Conservation (phyloP, 345 rosid genomes). For the Syzygium oleosum region DNA sequence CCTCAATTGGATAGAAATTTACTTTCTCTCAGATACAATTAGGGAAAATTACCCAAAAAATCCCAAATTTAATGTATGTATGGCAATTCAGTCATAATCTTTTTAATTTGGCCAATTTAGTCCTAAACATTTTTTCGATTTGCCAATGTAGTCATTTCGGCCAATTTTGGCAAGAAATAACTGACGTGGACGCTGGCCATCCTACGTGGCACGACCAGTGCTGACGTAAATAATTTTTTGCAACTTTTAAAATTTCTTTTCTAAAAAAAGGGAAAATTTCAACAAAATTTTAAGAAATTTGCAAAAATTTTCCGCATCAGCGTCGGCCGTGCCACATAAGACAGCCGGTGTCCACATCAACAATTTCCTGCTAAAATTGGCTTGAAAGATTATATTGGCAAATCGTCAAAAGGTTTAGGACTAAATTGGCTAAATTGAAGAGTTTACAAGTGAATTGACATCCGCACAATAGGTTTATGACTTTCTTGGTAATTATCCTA, state of each 20-base stretch:
- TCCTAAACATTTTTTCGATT: neutral
- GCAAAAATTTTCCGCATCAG: fast-evolving
- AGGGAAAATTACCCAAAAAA: neutral
- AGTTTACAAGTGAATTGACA: neutral
- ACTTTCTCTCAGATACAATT: neutral
- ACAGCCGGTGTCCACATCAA: fast-evolving
- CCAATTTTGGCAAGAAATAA: neutral
- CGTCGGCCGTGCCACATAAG: neutral
- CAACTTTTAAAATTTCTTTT: neutral
- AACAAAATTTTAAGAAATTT: neutral
- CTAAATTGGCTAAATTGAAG: neutral
- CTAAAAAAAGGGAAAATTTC: neutral
- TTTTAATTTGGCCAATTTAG: neutral
- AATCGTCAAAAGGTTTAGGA: neutral
- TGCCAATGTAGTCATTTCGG: too few relatives aligned
- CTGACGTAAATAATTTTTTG: neutral
- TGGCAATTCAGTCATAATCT: neutral
- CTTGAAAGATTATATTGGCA: fast-evolving
- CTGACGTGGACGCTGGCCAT: fast-evolving
- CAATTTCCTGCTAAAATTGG: neutral
- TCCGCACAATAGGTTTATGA: fast-evolving
- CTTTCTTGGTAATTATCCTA: neutral
- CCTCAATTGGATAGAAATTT: neutral
- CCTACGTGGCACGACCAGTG: neutral
- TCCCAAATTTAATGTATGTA: neutral